These are phyloP conservation scores for Diplodia scrobiculata DNA, from an alignment of 2,329 filamentous ascomycete genomes.

Conservation along the genomic window DNA sequence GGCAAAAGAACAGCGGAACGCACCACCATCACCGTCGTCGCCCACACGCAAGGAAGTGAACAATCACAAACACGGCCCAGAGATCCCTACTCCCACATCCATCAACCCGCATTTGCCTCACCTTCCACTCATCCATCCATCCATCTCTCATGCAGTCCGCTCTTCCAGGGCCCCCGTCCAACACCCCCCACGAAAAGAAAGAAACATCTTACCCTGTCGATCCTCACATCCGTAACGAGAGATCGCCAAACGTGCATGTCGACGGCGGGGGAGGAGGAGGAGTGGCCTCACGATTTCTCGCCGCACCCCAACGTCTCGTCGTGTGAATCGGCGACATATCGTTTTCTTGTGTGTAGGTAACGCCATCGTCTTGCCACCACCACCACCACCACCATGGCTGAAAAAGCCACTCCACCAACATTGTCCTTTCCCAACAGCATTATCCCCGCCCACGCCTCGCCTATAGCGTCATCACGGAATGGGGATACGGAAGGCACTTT, in stretches of 20 bases:
- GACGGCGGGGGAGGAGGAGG: neutral
- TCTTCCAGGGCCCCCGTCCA: neutral
- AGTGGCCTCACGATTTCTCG: slow-evolving; percentile 8
- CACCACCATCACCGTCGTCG: neutral
- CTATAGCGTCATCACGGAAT: neutral
- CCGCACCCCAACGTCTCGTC: neutral
- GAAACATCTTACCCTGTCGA: neutral
- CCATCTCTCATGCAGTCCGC: neutral
- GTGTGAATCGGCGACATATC: neutral
- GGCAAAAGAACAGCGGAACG: neutral
- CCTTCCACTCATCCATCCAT: neutral
- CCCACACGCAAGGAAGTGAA: neutral
- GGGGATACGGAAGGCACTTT: neutral
- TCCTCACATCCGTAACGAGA: neutral
- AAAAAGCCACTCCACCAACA: slow-evolving; percentile 4
- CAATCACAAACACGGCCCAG: neutral
- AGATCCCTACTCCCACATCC: neutral
- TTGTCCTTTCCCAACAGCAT: neutral
- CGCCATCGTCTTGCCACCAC: neutral
- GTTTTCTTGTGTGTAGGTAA: no score
- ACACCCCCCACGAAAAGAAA: neutral
- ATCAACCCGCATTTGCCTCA: slow-evolving; percentile 4
- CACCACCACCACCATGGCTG: slow-evolving; percentile 5
- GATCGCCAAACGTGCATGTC: slow-evolving; percentile 7
- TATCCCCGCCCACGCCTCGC: neutral